Percentiles rank a stretch among this genome's conserved stretches.
Conservation (phyloP, 2,329 filamentous ascomycete species). For the Cladophialophora immunda region DNA sequence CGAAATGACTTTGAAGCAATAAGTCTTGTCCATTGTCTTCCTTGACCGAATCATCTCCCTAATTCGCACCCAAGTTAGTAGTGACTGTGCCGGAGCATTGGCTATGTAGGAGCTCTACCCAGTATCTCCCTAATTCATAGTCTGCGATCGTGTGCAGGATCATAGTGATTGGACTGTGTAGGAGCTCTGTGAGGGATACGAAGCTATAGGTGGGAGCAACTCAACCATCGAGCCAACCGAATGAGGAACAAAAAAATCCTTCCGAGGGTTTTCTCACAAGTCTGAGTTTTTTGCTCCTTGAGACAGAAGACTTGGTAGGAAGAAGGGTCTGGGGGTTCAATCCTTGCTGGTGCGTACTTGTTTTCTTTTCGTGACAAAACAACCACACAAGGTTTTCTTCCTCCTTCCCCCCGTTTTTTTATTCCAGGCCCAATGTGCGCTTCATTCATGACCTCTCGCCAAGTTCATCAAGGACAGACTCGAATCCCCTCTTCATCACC, state of each 20-base stretch:
- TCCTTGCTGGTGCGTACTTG: neutral
- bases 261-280: neutral
- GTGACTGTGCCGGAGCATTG: neutral
- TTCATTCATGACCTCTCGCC: too few species aligned
- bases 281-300: constrained; percentile 4
- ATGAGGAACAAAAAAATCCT: neutral
- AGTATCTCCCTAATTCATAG: constrained; percentile 1
- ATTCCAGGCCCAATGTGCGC: too few species aligned
- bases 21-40: neutral
- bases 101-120: neutral
- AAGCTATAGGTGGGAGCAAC: neutral
- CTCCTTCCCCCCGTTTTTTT: neutral
- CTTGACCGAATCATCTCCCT: neutral
- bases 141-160: neutral
- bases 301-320: neutral
- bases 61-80: neutral
- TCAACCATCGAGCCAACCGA: neutral
- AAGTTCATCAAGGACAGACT: too few species aligned
- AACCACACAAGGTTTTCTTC: neutral
- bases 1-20: neutral
- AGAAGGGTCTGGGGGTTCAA: neutral
- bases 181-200: neutral
- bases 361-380: neutral
- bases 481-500: too few species aligned
- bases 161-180: neutral